These are phyloP conservation scores for Mucor piriformis DNA, from an alignment of 371 early-diverging fungal species.

Conservation along the genomic window DNA sequence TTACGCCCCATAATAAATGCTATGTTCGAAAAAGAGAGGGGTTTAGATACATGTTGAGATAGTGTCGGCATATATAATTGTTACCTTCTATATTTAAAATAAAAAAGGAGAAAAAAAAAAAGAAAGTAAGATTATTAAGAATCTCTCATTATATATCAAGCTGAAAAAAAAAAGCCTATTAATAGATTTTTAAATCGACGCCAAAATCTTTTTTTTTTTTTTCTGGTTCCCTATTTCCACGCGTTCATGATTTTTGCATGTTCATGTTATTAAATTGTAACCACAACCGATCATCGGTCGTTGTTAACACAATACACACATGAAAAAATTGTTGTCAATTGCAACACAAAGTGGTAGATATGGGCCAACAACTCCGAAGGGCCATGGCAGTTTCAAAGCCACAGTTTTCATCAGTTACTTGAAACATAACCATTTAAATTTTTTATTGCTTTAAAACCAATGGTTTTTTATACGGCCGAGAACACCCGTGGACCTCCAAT, in stretches of 20 bases:
- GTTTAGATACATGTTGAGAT: too few species aligned
- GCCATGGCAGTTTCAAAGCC: neutral
- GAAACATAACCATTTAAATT: slow-evolving; percentile 20
- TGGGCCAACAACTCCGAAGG: neutral
- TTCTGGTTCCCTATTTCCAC: neutral
- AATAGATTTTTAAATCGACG: neutral
- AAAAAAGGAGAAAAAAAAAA: neutral
- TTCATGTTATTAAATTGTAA: neutral
- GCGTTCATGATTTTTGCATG: neutral
- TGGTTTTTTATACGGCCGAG: too few species aligned
- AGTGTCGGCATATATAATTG: too few species aligned
- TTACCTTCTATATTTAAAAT: neutral
- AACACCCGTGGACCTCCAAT: slow-evolving; percentile 44
- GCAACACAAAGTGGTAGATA: neutral
- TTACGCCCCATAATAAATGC: slow-evolving; percentile 95
- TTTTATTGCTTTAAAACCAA: neutral
- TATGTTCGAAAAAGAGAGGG: neutral
- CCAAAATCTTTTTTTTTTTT: neutral
- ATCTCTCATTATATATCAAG: neutral
- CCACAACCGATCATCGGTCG: neutral
- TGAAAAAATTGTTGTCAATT: neutral
- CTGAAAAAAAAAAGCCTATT: neutral
- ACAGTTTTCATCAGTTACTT: neutral
- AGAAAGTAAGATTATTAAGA: neutral
- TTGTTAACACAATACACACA: too few species aligned